A percentile compares a stretch with the other conserved stretches of the same genome.
These are phyloP conservation scores for Thermothelomyces thermophilus DNA, from an alignment of 2,329 filamentous ascomycete species.

Conservation along the genomic window DNA sequence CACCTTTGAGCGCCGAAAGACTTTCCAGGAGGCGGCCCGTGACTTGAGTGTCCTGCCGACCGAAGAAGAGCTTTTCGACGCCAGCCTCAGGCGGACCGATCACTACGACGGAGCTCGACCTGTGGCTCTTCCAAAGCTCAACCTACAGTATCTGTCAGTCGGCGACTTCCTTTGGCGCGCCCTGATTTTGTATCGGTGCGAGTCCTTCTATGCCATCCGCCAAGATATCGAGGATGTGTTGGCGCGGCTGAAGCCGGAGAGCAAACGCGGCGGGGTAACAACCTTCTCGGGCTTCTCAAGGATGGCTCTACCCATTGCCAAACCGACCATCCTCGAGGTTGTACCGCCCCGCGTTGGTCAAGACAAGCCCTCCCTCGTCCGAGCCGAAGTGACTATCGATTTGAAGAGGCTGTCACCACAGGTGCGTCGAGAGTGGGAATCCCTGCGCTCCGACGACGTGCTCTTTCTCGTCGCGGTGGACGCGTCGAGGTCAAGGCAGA, in stretches of 20 bases:
- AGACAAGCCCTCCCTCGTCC: conserved; percentile 72
- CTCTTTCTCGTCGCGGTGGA: conserved; percentile 80
- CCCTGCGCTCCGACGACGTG: conserved; percentile 76
- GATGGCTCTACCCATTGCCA: conserved; percentile 84
- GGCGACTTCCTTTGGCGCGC: conserved; percentile 97
- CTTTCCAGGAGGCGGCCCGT: conserved; percentile 73
- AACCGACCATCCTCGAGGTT: conserved; percentile 81
- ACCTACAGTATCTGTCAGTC: conserved; percentile 89
- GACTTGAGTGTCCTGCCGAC: conserved; percentile 75
- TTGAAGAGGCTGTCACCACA: conserved; percentile 70
- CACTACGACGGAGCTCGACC: conserved; percentile 81
- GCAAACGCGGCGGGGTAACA: conserved; percentile 56
- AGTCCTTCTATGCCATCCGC: conserved; percentile 88
- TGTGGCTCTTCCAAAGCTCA: conserved; percentile 86
- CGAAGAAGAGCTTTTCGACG: conserved; percentile 73
- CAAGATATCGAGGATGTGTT: conserved; percentile 82
- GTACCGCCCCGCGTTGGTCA: conserved; percentile 78
- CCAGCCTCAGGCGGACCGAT: conserved; percentile 71
- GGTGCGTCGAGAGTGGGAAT: conserved; percentile 82
- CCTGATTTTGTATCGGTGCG: conserved; percentile 78
- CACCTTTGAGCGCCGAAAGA: conserved; percentile 67
- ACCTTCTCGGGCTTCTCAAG: conserved; percentile 78
- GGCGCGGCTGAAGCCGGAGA: conserved; percentile 68
- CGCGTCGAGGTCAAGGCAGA: conserved; percentile 45
- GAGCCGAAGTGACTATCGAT: conserved; percentile 80